A percentile compares a stretch with the other conserved stretches of the same genome.
Evolutionary conservation across 352 stramenopile species (phyloP).

Genomic region (Phytopythium delawarense): DNA sequence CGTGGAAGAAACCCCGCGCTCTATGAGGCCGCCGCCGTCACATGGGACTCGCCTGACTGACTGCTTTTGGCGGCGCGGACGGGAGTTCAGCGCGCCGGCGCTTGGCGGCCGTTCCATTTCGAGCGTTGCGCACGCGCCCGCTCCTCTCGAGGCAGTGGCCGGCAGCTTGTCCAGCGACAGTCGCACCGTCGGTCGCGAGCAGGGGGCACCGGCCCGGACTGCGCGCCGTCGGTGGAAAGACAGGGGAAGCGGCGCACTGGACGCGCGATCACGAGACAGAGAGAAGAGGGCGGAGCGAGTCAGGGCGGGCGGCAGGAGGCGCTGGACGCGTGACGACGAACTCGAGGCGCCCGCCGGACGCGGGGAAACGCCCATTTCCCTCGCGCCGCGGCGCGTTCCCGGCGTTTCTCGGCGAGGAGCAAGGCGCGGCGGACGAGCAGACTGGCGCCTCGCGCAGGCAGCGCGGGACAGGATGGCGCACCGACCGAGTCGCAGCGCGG

Average conservation of each 20-base stretch:
- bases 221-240: background rate
- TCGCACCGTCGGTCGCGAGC: background rate
- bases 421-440: background rate
- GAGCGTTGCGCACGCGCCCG: background rate
- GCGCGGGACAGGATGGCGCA: conserved; percentile 17
- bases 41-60: background rate
- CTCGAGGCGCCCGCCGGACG: background rate
- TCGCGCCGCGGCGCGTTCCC: conserved; percentile 1
- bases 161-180: background rate
- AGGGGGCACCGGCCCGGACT: background rate
- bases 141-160: background rate
- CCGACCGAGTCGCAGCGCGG: conserved; percentile 14
- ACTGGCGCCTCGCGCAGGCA: conserved; percentile 2
- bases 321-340: background rate
- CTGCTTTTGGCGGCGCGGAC: background rate
- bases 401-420: background rate
- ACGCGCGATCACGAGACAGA: background rate
- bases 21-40: background rate
- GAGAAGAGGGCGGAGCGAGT: background rate
- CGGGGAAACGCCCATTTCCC: conserved; percentile 1
- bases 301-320: background rate
- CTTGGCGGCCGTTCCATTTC: background rate
- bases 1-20: conserved; percentile 2
- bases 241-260: background rate
- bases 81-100: background rate